Evolutionary conservation across 345 rosid species (phyloP), one percentile per base, ranked within the genome.

Genomic region (Gossypium bickii): DNA sequence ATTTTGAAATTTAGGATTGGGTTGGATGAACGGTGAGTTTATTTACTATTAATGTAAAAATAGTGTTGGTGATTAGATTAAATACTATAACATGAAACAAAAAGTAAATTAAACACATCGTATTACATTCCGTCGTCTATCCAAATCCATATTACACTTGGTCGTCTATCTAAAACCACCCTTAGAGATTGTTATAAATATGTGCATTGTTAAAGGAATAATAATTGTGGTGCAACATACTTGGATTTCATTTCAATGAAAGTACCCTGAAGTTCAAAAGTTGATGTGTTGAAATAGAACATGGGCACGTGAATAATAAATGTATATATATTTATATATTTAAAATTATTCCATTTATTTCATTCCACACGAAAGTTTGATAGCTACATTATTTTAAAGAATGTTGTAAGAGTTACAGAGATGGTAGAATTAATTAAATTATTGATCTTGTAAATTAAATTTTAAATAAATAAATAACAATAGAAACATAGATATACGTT

Each of bases 1-100:
- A 34, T 1, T 34, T 34, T 34, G 1, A 34, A 34, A 34, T 0
- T 34, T 34, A 4, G 1, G 1, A 0, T 4, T 0, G 0, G 0
- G 1, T 29, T 29, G 0, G 3, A 29, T 29, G 4, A 29, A 0
- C 4, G 4, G 0, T 27, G 0, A 0, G 0, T 29, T 2, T 29
- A 29, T 5, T 29, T 29, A 29, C 0, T 29, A 29, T 29, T 29
- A 29, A 29, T 29, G 1, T 29, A 29, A 29, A 27, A 27, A 27
- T 29, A 4, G 0, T 29, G 0, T 0, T 29, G 6, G 1, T 34
- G 6, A 0, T 34, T 34, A 34, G 1, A 34, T 34, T 3, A 27
- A 27, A 27, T 34, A 34, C 4, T 4, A 0, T 3, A 29, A 29
- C 0, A 29, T 29, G 0, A 29, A 29, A 29, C 0, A 29, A 29